These are phyloP conservation scores for Pestalotiopsis sp. DNA, from an alignment of 2,329 filamentous ascomycete genomes.

Conservation along the genomic window DNA sequence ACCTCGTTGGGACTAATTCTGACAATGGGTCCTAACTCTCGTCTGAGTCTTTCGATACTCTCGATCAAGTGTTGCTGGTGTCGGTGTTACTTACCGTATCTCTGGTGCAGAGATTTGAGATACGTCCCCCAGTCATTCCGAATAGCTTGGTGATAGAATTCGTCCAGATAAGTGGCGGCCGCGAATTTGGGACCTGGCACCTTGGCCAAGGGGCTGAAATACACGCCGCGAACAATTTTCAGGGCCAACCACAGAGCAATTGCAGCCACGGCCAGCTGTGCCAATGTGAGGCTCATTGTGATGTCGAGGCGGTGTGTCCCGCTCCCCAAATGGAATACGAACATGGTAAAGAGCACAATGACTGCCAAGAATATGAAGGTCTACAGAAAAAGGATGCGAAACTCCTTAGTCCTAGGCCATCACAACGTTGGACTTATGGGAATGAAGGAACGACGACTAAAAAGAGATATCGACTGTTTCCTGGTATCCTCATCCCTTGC, in stretches of 20 bases:
- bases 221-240: not conserved
- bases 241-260: not conserved
- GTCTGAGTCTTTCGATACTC: not conserved
- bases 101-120: conserved; percentile 3
- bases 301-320: not conserved
- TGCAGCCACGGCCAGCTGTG: not conserved
- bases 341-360: too few species aligned
- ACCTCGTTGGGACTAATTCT: conserved; percentile 6
- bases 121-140: conserved; percentile 5
- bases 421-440: too few species aligned
- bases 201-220: not conserved
- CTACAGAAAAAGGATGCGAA: too few species aligned
- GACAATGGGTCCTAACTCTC: not conserved
- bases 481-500: too few species aligned
- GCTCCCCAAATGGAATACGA: not conserved
- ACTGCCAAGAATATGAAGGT: too few species aligned
- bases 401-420: too few species aligned
- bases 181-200: not conserved
- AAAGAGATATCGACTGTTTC: too few species aligned
- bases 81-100: not conserved
- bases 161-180: not conserved
- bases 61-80: not conserved
- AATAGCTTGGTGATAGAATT: conserved; percentile 4
- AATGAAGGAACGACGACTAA: too few species aligned
- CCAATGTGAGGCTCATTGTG: not conserved